Evolutionary conservation across 768 basidiomycete genomes (phyloP).

Genomic region (Leccinum subgranulosum): DNA sequence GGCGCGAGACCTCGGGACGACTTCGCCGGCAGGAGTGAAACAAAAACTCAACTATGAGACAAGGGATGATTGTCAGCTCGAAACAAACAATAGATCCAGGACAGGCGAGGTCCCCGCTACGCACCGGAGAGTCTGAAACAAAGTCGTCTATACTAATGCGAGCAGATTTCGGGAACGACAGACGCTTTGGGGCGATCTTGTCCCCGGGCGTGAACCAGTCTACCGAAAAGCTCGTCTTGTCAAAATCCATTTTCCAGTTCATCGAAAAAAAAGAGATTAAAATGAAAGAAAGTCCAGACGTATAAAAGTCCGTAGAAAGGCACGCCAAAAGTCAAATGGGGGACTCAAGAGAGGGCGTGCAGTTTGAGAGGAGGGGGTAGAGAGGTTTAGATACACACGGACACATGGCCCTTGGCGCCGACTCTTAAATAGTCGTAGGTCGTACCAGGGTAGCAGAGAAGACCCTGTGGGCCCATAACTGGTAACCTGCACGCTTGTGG

Average conservation of each 20-base stretch:
- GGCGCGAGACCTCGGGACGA: slow-evolving; percentile 5
- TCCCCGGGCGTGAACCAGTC: slow-evolving; percentile 32
- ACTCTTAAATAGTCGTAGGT: slow-evolving; percentile 16
- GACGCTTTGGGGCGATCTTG: slow-evolving; percentile 22
- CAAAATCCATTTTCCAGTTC: slow-evolving; percentile 30
- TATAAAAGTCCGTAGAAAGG: slow-evolving; percentile 2
- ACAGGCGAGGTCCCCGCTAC: slow-evolving; percentile 1
- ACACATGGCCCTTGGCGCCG: not conserved
- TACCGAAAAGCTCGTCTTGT: slow-evolving; percentile 29
- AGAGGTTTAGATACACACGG: slow-evolving; percentile 5
- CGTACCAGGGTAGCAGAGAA: slow-evolving; percentile 12
- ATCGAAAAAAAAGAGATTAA: slow-evolving; percentile 1
- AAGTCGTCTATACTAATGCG: slow-evolving; percentile 32
- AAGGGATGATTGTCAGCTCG: slow-evolving; percentile 1
- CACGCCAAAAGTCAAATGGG: not conserved
- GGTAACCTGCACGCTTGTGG: slow-evolving; percentile 7
- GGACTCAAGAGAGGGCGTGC: not conserved
- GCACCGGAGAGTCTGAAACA: slow-evolving; percentile 27
- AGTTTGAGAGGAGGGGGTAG: not conserved
- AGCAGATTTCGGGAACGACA: slow-evolving; percentile 34
- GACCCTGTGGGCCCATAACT: slow-evolving; percentile 15
- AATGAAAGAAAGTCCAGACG: slow-evolving; percentile 5
- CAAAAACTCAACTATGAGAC: slow-evolving; percentile 18
- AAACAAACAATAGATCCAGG: not conserved
- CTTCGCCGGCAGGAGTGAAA: slow-evolving; percentile 20